Percentiles rank a stretch among this genome's conserved stretches.
phyloP scores from a whole-genome alignment of 2,329 filamentous ascomycete species.

The Fusarium phyllophilum region DNA sequence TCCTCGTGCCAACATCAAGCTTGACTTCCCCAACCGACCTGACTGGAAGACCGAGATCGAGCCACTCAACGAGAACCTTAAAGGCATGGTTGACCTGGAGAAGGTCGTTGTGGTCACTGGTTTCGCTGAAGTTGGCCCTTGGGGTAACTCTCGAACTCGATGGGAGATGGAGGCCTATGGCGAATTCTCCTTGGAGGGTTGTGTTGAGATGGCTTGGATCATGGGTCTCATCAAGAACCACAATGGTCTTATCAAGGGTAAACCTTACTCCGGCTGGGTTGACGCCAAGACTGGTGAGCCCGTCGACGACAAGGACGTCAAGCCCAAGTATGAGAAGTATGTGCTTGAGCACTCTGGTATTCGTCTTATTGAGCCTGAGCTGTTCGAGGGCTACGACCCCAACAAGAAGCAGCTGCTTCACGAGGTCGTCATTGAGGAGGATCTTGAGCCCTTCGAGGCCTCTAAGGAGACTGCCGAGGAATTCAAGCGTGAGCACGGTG shows the following conservation, averaged over 20 bases:
- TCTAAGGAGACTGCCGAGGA: constrained; percentile 98
- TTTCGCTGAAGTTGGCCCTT: constrained; percentile 94
- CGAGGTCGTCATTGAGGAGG: constrained; percentile 96
- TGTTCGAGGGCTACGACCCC: constrained; percentile 96
- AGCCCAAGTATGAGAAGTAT: constrained; percentile 95
- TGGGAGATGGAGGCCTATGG: constrained; percentile 99
- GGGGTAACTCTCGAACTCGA: constrained; percentile 97
- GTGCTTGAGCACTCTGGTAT: constrained; percentile 98
- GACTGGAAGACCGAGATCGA: constrained; percentile 93
- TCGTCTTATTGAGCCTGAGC: constrained; percentile 94
- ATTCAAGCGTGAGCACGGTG: constrained; percentile 96
- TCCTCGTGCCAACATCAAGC: constrained; percentile 97
- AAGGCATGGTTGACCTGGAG: constrained; percentile 98
- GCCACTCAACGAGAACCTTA: constrained; percentile 86
- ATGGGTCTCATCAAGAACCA: constrained; percentile 99
- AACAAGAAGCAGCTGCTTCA: constrained; percentile 99
- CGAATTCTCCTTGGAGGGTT: constrained; percentile 96
- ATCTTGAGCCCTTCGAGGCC: constrained; percentile 95
- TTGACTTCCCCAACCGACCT: constrained; percentile 89
- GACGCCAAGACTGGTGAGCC: constrained; percentile 94
- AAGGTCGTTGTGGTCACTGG: constrained; percentile 98
- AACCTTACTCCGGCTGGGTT: constrained; percentile 96
- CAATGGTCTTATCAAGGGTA: constrained; percentile 94
- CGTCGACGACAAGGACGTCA: constrained; percentile 97
- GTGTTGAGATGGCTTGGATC: constrained; percentile 99